Conservation (phyloP, 768 basidiomycete genomes). For the Chalciporus piperatus region DNA sequence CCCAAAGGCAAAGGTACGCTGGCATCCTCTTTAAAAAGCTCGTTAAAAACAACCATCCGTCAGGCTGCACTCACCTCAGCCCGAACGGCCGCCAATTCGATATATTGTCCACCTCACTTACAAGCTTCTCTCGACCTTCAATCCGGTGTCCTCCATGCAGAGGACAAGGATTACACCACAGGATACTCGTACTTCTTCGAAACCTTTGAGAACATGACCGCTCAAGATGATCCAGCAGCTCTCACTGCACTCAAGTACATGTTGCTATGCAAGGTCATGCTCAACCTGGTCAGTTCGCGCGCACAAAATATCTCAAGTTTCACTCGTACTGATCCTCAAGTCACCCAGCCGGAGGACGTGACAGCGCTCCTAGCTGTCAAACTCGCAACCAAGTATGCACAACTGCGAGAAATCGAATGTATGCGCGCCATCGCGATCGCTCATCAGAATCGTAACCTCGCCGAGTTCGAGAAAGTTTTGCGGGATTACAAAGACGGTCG, state of each 20-base stretch:
- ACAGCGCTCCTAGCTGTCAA: slow-evolving; percentile 83
- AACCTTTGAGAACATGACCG: slow-evolving; percentile 84
- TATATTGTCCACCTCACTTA: slow-evolving; percentile 83
- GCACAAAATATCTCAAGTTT: slow-evolving; percentile 26
- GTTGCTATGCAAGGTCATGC: slow-evolving; percentile 97
- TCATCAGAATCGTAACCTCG: slow-evolving; percentile 87
- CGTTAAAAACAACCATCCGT: neutral
- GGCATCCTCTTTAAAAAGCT: neutral
- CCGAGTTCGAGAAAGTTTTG: slow-evolving; percentile 85
- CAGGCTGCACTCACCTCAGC: slow-evolving; percentile 88
- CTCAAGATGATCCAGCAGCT: slow-evolving; percentile 73
- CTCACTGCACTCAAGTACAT: slow-evolving; percentile 94
- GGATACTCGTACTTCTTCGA: slow-evolving; percentile 98
- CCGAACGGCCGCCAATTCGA: slow-evolving; percentile 90
- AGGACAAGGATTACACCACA: slow-evolving; percentile 97
- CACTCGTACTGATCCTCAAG: neutral
- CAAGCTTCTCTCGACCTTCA: slow-evolving; percentile 64
- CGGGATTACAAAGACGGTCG: slow-evolving; percentile 80
- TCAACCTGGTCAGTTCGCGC: slow-evolving; percentile 63
- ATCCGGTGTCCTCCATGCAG: slow-evolving; percentile 84
- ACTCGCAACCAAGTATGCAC: slow-evolving; percentile 83
- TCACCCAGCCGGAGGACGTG: slow-evolving; percentile 84
- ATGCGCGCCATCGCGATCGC: slow-evolving; percentile 95
- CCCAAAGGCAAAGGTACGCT: slow-evolving; percentile 80
- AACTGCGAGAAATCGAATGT: slow-evolving; percentile 85